Evolutionary conservation across 2,329 filamentous ascomycete genomes (phyloP).

Genomic region (Penicillium palitans): DNA sequence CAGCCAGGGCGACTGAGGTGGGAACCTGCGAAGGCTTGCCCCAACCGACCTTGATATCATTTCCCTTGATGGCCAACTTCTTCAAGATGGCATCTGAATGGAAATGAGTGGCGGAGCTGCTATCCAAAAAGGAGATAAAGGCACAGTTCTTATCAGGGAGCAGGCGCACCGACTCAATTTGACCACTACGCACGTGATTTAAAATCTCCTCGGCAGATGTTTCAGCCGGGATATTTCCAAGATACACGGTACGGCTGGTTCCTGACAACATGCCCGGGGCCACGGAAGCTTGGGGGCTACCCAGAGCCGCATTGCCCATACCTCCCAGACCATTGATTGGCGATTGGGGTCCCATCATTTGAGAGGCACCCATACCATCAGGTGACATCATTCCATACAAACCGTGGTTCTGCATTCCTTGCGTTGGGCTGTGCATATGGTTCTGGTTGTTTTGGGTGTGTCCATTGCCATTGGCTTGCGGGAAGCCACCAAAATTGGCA

Average conservation of each 20-base stretch:
- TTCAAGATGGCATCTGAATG: slow-evolving; percentile 99
- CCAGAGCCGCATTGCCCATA: slow-evolving; percentile 59
- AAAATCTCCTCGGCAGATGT: slow-evolving; percentile 96
- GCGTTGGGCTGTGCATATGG: slow-evolving; percentile 71
- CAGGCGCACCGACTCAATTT: slow-evolving; percentile 97
- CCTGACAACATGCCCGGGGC: slow-evolving; percentile 80
- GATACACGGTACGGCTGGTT: slow-evolving; percentile 93
- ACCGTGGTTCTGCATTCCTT: slow-evolving; percentile 68
- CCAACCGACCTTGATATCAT: slow-evolving; percentile 99
- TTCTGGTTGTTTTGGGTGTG: slow-evolving; percentile 59
- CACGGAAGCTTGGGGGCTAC: slow-evolving; percentile 70
- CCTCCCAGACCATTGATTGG: slow-evolving; percentile 74
- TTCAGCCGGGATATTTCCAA: slow-evolving; percentile 98
- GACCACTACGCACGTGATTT: slow-evolving; percentile 91
- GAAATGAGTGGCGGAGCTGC: slow-evolving; percentile 96
- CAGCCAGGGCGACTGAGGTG: slow-evolving; percentile 93
- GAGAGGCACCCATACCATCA: slow-evolving; percentile 75
- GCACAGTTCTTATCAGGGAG: slow-evolving; percentile 99
- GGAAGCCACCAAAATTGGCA: slow-evolving; percentile 76
- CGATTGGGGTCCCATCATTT: slow-evolving; percentile 82
- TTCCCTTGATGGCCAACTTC: slow-evolving; percentile 96
- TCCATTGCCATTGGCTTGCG: slow-evolving; percentile 57
- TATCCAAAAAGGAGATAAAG: slow-evolving; percentile 98
- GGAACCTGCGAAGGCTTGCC: slow-evolving; percentile 98
- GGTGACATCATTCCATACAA: slow-evolving; percentile 84